phyloP scores from a whole-genome alignment of 73 alveolate species.

The Tetrahymena thermophila region DNA sequence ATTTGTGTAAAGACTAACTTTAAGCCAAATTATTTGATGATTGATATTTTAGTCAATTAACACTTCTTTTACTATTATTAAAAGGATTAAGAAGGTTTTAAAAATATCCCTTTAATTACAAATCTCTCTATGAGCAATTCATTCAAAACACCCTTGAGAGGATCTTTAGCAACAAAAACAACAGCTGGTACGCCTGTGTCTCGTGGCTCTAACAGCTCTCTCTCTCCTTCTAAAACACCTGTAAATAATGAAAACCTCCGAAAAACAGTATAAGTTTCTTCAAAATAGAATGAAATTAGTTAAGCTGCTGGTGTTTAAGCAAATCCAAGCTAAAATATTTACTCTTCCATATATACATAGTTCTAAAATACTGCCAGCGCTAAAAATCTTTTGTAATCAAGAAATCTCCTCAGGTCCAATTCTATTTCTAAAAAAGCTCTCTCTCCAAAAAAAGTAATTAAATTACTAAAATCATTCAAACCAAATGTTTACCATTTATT shows the following conservation, averaged over 20 bases:
- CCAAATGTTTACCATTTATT: background rate
- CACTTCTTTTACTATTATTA: background rate
- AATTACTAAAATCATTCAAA: background rate
- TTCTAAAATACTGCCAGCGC: background rate
- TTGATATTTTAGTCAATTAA: too few species aligned
- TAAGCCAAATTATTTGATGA: background rate
- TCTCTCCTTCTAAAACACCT: background rate
- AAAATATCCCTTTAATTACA: background rate
- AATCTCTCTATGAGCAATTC: background rate
- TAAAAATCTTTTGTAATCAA: background rate
- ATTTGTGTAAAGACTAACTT: background rate
- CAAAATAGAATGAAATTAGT: background rate
- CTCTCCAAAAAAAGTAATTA: background rate
- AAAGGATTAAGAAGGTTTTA: background rate
- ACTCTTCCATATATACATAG: background rate
- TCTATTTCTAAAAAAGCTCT: background rate
- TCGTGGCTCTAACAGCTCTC: background rate
- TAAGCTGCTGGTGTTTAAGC: background rate
- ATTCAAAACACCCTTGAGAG: background rate
- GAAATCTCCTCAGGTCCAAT: background rate
- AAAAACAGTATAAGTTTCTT: background rate
- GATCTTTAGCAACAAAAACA: background rate
- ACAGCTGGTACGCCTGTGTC: background rate
- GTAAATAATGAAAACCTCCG: background rate
- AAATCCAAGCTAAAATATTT: background rate